Conservation (phyloP, 2,329 filamentous ascomycete genomes). For the Colletotrichum falcatum region DNA sequence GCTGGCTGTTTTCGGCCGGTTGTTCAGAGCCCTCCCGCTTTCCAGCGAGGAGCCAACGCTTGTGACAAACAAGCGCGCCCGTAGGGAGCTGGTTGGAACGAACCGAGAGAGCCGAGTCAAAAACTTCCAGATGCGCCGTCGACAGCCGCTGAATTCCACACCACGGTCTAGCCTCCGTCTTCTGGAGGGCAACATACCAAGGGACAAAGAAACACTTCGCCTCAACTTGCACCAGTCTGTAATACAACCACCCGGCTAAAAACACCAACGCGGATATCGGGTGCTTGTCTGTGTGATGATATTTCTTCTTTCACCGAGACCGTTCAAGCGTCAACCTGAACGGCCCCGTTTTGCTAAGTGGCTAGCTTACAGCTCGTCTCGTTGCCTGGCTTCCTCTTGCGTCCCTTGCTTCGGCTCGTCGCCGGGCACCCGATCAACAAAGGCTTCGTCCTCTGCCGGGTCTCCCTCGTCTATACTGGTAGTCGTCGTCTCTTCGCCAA, state of each 20-base stretch:
- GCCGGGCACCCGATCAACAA: conserved; percentile 12
- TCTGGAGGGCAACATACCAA: not conserved
- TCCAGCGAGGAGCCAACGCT: conserved; percentile 7
- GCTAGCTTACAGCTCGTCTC: conserved; percentile 33
- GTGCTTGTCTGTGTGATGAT: conserved; percentile 20
- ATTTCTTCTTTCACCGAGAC: conserved; percentile 27
- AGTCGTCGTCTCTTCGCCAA: conserved; percentile 30
- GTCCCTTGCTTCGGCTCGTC: conserved; percentile 45
- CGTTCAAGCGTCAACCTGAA: conserved; percentile 1
- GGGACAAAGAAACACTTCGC: conserved; percentile 9
- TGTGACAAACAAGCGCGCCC: conserved; percentile 22
- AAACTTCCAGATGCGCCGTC: conserved; percentile 3
- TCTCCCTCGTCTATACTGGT: not conserved
- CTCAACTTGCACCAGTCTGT: not conserved
- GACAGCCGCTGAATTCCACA: not conserved
- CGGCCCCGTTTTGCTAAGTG: not conserved
- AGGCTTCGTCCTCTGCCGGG: conserved; percentile 43
- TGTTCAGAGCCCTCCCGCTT: not conserved
- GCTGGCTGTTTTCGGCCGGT: conserved; percentile 4
- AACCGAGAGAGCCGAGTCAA: conserved; percentile 5
- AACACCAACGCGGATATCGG: conserved; percentile 12
- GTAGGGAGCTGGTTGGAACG: not conserved
- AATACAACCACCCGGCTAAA: not conserved
- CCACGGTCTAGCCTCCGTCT: not conserved
- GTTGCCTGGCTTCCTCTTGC: conserved; percentile 35